Percentiles rank a stretch among this genome's conserved stretches.
phyloP scores from a whole-genome alignment of 2,329 filamentous ascomycete genomes.

The Colletotrichum caudatum region DNA sequence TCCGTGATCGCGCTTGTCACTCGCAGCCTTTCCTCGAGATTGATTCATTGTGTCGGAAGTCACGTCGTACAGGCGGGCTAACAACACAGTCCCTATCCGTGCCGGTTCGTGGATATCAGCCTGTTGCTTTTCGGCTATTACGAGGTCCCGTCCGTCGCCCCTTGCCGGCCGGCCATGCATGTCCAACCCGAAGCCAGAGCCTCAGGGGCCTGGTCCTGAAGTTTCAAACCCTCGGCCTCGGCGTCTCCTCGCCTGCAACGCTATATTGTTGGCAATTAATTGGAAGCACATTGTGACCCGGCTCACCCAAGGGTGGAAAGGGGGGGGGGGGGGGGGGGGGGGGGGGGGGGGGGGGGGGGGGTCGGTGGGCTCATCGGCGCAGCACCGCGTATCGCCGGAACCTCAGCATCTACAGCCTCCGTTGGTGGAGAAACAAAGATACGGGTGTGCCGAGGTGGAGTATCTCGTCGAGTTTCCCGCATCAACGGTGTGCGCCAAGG shows the following conservation, averaged over 20 bases:
- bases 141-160: constrained; percentile 12
- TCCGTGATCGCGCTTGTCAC: constrained; percentile 15
- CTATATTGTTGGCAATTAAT: constrained; percentile 26
- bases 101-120: not conserved
- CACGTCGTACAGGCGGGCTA: constrained; percentile 10
- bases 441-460: constrained; percentile 25
- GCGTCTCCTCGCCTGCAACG: constrained; percentile 3
- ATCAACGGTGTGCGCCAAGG: constrained; percentile 35
- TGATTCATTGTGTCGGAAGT: constrained; percentile 14
- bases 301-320: not conserved
- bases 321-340: too few species aligned
- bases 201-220: constrained; percentile 6
- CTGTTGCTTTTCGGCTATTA: constrained; percentile 12
- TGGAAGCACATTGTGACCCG: constrained; percentile 7
- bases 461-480: constrained; percentile 21
- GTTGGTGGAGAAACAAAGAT: constrained; percentile 39
- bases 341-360: too few species aligned
- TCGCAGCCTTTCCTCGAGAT: constrained; percentile 20
- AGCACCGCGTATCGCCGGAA: constrained; percentile 17
- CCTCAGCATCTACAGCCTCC: constrained; percentile 8
- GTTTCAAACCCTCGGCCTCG: constrained; percentile 13
- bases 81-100: not conserved
- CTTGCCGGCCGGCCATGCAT: constrained; percentile 3
- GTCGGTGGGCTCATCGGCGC: constrained; percentile 11
- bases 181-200: constrained; percentile 11